Percentiles rank a stretch among this genome's conserved stretches.
Evolutionary conservation across 2,329 filamentous ascomycete species (phyloP).

Genomic region (Intubia oerlemansii): DNA sequence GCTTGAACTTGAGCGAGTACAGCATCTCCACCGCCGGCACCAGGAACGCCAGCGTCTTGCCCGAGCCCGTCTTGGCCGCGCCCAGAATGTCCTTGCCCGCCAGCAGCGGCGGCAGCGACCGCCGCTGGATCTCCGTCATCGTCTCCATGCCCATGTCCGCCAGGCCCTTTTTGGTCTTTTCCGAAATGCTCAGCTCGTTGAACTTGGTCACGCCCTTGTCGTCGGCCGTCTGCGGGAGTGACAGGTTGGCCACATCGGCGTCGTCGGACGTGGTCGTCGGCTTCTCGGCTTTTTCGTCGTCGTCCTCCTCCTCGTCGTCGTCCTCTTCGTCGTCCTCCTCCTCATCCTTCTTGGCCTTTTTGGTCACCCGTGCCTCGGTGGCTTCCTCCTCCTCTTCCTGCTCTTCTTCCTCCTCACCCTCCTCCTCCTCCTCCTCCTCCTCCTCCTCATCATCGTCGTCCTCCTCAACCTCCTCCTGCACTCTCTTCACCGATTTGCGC

Average conservation of each 20-base stretch:
- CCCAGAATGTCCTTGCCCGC: conserved; percentile 80
- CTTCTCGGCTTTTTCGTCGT: conserved; percentile 11
- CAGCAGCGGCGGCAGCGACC: conserved; percentile 69
- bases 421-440: conserved; percentile 9
- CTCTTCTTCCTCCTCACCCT: conserved; percentile 6
- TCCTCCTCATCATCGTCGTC: conserved; percentile 2
- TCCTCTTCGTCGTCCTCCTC: conserved; percentile 5
- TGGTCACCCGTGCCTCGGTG: no score
- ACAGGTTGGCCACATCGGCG: conserved; percentile 18
- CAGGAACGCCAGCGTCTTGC: conserved; percentile 84
- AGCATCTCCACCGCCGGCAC: conserved; percentile 92
- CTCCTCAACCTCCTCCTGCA: background rate
- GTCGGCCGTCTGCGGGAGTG: conserved; percentile 34
- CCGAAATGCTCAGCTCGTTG: conserved; percentile 62
- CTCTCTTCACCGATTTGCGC: no score
- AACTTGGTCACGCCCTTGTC: conserved; percentile 43
- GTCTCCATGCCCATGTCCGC: conserved; percentile 78
- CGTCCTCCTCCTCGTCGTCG: conserved; percentile 10
- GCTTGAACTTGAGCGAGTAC: conserved; percentile 77
- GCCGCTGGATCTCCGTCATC: conserved; percentile 88
- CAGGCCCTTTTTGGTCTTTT: conserved; percentile 76
- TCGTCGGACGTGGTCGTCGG: conserved; percentile 10
- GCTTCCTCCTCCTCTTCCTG: conserved; percentile 4
- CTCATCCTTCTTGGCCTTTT: no score
- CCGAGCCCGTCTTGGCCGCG: conserved; percentile 79